Evolutionary conservation across 352 stramenopile genomes (phyloP), one percentile per base, ranked within the genome.

Genomic region (Pythium phragmiticola): DNA sequence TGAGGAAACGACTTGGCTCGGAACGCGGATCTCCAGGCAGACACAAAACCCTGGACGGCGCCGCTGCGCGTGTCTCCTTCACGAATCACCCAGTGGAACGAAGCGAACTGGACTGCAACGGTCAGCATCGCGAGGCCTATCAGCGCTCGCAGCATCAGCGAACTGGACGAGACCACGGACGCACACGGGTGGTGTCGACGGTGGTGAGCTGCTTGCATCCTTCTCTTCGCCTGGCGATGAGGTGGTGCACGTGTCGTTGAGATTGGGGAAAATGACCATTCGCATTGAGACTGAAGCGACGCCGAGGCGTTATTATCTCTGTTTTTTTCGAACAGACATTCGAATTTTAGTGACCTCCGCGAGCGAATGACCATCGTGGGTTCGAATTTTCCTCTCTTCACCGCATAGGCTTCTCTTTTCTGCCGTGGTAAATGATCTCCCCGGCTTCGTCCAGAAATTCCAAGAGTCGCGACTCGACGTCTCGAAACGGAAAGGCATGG

Each of bases 391-490:
- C 9, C 21, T n/a, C 17, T 30, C 26, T 30, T 21, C 2, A 8
- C 17, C 1, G 7, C 41, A 46, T 14, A 2, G 21, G 41, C 41
- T 46, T n/a, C 14, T 46, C 50, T 72, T 57, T 51, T 46, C n/a
- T 4, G n/a, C 54, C 41, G 21, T 28, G 34, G 28, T 60, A 60
- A 0, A 60, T 36, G 11, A 51, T 39, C 8, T 9, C 14, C 1
- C 17, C 41, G 0, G 54, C 54, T 17, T 60, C 54, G 23, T 51
- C 41, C 23, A 60, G 14, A 16, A 60, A 26, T 16, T 60, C 9
- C 39, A 60, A 28, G 11, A 60, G 41, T 9, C 54, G 54, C 26
- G 26, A 28, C 54, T 60, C 54, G 9, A 48, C n/a, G 3, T 16
- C 54, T 26, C 41, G 19, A 51, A 60, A 60, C 41, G 37, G 7